phyloP scores from a whole-genome alignment of 2,329 filamentous ascomycete genomes.

The Fusarium siculi region DNA sequence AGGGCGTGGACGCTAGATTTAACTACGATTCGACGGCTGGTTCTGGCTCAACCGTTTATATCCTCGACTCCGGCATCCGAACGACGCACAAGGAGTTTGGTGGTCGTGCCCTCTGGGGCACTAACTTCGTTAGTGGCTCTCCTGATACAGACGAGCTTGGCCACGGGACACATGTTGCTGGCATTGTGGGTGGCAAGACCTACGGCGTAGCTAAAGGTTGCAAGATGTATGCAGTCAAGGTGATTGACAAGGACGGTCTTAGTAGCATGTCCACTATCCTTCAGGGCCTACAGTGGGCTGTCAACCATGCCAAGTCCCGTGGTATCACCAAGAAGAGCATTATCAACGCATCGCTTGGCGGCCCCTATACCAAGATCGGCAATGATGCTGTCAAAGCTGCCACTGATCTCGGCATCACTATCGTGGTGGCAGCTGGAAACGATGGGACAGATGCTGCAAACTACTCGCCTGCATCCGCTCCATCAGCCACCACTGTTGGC shows the following conservation, averaged over 20 bases:
- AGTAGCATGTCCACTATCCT: constrained; percentile 15
- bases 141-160: constrained; percentile 44
- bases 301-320: constrained; percentile 44
- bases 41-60: constrained; percentile 48
- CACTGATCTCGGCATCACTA: constrained; percentile 1
- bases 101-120: constrained; percentile 43
- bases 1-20: constrained; percentile 17
- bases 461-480: constrained; percentile 17
- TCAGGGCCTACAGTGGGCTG: constrained; percentile 43
- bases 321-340: not conserved
- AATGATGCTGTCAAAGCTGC: constrained; percentile 8
- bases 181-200: constrained; percentile 44
- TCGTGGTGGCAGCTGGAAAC: constrained; percentile 11
- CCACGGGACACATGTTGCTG: constrained; percentile 48
- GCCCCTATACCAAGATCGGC: not conserved
- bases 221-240: constrained; percentile 45
- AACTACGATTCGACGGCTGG: constrained; percentile 41
- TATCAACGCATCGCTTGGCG: not conserved
- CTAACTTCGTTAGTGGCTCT: constrained; percentile 41
- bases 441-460: not conserved
- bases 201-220: constrained; percentile 48
- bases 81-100: constrained; percentile 47
- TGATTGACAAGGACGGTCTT: constrained; percentile 32
- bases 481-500: constrained; percentile 1
- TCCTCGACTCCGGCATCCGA: constrained; percentile 58